Evolutionary conservation across 371 early-diverging fungal species (phyloP).

Genomic region (Mucor plumbeus): DNA sequence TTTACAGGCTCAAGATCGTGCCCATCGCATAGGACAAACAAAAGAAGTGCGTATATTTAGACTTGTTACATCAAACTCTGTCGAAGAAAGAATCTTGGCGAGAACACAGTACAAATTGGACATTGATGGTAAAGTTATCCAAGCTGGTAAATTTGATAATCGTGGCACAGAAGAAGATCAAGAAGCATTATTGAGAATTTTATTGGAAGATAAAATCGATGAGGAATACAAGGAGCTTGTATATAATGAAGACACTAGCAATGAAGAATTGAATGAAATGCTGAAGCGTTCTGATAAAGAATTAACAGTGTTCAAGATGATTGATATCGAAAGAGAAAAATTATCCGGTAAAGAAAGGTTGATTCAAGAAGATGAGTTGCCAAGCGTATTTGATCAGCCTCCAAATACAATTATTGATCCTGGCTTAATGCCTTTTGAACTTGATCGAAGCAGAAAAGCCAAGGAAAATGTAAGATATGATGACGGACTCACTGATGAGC

Average conservation of each 20-base stretch:
- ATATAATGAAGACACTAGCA: constrained; percentile 62
- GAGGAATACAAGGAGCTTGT: constrained; percentile 63
- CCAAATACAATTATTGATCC: constrained; percentile 62
- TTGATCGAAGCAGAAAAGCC: constrained; percentile 70
- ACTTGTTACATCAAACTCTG: constrained; percentile 90
- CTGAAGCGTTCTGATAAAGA: constrained; percentile 47
- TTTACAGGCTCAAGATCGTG: constrained; percentile 99
- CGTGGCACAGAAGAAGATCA: constrained; percentile 94
- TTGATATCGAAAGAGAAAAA: constrained; percentile 51
- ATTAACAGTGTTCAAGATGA: constrained; percentile 34
- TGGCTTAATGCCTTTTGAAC: constrained; percentile 44
- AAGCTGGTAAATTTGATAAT: constrained; percentile 98
- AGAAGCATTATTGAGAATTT: constrained; percentile 71
- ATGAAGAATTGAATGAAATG: constrained; percentile 69
- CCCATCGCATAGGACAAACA: constrained; percentile 99
- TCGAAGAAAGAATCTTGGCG: constrained; percentile 97
- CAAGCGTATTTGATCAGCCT: constrained; percentile 65
- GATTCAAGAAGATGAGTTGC: constrained; percentile 85
- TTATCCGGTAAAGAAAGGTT: constrained; percentile 66
- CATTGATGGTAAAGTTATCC: constrained; percentile 98
- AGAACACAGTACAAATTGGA: constrained; percentile 95
- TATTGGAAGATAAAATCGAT: constrained; percentile 71
- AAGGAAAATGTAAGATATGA: constrained; percentile 81
- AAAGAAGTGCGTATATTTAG: constrained; percentile 98
- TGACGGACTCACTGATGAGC: constrained; percentile 94